Evolutionary conservation across 768 basidiomycete species (phyloP).

Genomic region (Hericium rajendrae): DNA sequence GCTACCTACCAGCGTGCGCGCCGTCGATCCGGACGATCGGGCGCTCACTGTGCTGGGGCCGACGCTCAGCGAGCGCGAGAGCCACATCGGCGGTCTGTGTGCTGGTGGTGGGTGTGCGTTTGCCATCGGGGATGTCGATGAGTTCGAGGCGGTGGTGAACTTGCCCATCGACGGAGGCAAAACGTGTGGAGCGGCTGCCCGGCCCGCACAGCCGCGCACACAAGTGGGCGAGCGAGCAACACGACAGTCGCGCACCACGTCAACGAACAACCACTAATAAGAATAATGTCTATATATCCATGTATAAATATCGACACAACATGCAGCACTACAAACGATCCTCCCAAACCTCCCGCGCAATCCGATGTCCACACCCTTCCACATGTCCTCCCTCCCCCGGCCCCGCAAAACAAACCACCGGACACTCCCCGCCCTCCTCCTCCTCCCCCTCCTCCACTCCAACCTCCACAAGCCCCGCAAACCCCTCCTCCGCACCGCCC

Average conservation of each 20-base stretch:
- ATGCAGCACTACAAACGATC: conserved; percentile 19
- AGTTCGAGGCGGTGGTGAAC: too few relatives aligned
- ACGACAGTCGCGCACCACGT: not conserved
- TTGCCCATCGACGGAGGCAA: not conserved
- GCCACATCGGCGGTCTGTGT: too few relatives aligned
- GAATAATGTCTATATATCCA: not conserved
- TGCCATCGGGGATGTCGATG: too few relatives aligned
- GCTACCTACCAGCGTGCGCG: too few relatives aligned
- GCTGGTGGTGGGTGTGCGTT: too few relatives aligned
- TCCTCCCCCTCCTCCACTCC: conserved; percentile 15
- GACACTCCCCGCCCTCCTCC: conserved; percentile 10
- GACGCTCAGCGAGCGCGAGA: too few relatives aligned
- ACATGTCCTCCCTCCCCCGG: conserved; percentile 19
- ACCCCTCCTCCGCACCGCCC: conserved; percentile 11
- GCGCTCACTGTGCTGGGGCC: too few relatives aligned
- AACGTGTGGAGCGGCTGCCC: not conserved
- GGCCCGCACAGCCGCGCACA: not conserved
- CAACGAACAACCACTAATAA: not conserved
- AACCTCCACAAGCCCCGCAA: conserved; percentile 26
- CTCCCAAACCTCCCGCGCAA: conserved; percentile 24
- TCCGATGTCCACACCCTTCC: conserved; percentile 29
- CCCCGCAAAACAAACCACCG: conserved; percentile 33
- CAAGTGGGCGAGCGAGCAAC: not conserved
- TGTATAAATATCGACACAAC: not conserved
- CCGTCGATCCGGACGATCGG: too few relatives aligned